Conservation (phyloP, 176 grass and related monocot species). For the Neostapfia colusana region DNA sequence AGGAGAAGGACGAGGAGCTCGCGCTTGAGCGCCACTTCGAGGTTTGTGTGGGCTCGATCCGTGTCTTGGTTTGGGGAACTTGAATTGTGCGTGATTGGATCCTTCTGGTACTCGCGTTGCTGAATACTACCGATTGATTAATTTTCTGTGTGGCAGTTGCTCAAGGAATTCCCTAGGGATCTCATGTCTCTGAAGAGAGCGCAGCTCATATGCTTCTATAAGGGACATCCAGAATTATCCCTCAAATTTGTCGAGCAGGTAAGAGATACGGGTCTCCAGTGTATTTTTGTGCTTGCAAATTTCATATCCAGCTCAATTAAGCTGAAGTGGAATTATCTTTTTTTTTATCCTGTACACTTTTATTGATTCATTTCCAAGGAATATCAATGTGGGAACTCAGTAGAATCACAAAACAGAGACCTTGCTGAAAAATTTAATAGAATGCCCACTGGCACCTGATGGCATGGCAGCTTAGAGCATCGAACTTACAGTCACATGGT, state of each 20-base stretch:
- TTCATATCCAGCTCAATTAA: background rate
- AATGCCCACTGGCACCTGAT: background rate
- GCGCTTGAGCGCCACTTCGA: slow-evolving; percentile 48
- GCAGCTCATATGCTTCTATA: slow-evolving; percentile 60
- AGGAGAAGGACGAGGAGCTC: slow-evolving; percentile 41
- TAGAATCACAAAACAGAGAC: background rate
- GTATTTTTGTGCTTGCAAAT: slow-evolving; percentile 2
- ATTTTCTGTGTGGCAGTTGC: slow-evolving; percentile 31
- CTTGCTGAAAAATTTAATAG: background rate
- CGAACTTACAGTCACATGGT: background rate
- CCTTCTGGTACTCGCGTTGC: background rate
- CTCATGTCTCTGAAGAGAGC: slow-evolving; percentile 63
- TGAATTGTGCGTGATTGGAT: background rate
- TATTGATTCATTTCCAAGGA: background rate
- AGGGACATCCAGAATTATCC: slow-evolving; percentile 49
- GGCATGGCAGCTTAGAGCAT: background rate
- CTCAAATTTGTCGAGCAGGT: slow-evolving; percentile 65
- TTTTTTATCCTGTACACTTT: background rate
- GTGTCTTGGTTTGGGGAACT: background rate
- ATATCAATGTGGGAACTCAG: background rate
- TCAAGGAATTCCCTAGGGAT: slow-evolving; percentile 67
- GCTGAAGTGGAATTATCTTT: background rate
- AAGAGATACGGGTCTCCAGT: background rate
- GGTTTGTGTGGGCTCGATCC: slow-evolving; percentile 28
- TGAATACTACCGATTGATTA: background rate